These are phyloP conservation scores for Fusarium citri DNA, from an alignment of 2,329 filamentous ascomycete species.

Conservation along the genomic window DNA sequence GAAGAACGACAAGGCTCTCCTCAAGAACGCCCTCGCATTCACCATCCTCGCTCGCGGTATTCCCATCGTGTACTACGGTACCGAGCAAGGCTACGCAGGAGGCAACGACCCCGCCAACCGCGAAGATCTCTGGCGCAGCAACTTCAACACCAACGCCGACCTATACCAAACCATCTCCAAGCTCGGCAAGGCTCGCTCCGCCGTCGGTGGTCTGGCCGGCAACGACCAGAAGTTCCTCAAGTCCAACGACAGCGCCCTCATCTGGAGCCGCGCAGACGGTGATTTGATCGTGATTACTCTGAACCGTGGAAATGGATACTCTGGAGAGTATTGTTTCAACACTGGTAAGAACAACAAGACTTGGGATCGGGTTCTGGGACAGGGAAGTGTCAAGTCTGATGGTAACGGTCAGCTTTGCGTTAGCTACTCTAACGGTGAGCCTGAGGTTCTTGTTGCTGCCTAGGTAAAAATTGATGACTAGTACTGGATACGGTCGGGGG, in stretches of 20 bases:
- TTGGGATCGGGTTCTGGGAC: slow-evolving; percentile 29
- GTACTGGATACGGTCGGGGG: background rate
- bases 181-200: slow-evolving; percentile 25
- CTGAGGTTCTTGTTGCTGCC: slow-evolving; percentile 30
- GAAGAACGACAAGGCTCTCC: slow-evolving; percentile 65
- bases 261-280: slow-evolving; percentile 28
- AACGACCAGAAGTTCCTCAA: slow-evolving; percentile 32
- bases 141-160: slow-evolving; percentile 52
- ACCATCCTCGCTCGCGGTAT: slow-evolving; percentile 71
- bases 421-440: slow-evolving; percentile 25
- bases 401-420: slow-evolving; percentile 16
- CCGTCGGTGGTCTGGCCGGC: slow-evolving; percentile 8
- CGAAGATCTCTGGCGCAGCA: slow-evolving; percentile 69
- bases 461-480: background rate
- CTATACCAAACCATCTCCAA: slow-evolving; percentile 33
- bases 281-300: slow-evolving; percentile 30
- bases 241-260: slow-evolving; percentile 11
- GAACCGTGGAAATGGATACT: slow-evolving; percentile 21
- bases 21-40: slow-evolving; percentile 71
- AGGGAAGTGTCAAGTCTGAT: slow-evolving; percentile 12
- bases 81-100: slow-evolving; percentile 70
- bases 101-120: slow-evolving; percentile 62
- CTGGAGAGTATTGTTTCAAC: slow-evolving; percentile 23
- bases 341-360: slow-evolving; percentile 28
- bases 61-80: slow-evolving; percentile 73